Conservation (phyloP, 164 flowering plant genomes). For the Vitis labrusca region DNA sequence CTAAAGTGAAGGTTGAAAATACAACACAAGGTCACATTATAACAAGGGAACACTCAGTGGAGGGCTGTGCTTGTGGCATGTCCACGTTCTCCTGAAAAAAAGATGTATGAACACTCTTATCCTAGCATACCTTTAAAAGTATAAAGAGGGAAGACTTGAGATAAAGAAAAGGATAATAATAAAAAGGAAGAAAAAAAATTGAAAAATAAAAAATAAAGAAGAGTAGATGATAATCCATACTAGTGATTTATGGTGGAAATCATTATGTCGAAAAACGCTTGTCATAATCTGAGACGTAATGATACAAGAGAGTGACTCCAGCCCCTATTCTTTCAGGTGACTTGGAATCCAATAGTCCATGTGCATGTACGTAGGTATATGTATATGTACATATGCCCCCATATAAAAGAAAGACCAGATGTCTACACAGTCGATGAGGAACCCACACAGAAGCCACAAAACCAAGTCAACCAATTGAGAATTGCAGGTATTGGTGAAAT, state of each 20-base stretch:
- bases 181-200: neutral
- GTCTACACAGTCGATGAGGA: too few relatives aligned
- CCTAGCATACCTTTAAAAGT: neutral
- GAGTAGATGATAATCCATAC: too few relatives aligned
- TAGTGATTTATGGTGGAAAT: neutral
- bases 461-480: too few relatives aligned
- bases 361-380: too few relatives aligned
- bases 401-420: too few relatives aligned
- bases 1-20: neutral
- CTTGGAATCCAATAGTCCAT: conserved; percentile 10
- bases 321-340: neutral
- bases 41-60: neutral
- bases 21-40: neutral
- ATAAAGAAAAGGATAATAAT: neutral
- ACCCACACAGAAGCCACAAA: too few relatives aligned
- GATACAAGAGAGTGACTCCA: neutral
- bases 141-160: neutral
- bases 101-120: neutral
- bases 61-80: neutral
- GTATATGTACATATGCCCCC: too few relatives aligned
- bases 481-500: too few relatives aligned
- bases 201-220: too few relatives aligned
- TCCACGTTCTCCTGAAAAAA: neutral
- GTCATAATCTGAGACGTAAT: neutral
- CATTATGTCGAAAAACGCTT: conserved; percentile 2